phyloP scores from a whole-genome alignment of 2,329 filamentous ascomycete genomes.

The Akanthomyces dipterigenus region DNA sequence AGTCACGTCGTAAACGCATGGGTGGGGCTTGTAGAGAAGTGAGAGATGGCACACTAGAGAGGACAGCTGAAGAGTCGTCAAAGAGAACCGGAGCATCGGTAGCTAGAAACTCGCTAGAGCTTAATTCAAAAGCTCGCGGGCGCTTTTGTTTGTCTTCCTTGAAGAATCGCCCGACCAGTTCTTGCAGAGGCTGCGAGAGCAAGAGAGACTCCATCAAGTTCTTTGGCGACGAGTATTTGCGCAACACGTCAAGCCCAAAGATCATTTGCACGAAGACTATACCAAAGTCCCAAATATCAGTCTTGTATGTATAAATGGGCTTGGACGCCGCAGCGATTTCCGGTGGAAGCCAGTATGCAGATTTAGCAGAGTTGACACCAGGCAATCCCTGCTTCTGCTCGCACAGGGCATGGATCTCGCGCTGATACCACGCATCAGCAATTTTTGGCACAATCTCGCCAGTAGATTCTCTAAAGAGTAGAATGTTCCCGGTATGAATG shows the following conservation, averaged over 20 bases:
- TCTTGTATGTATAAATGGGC: conserved; percentile 64
- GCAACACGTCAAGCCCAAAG: conserved; percentile 71
- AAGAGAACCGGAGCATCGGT: conserved; percentile 55
- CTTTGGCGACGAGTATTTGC: conserved; percentile 72
- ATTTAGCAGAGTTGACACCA: conserved; percentile 56
- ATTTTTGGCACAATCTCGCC: conserved; percentile 69
- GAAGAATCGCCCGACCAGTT: conserved; percentile 79
- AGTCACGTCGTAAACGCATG: conserved; percentile 54
- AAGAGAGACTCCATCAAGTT: conserved; percentile 64
- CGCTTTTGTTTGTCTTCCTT: conserved; percentile 76
- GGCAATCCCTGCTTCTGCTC: conserved; percentile 45
- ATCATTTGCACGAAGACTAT: conserved; percentile 91
- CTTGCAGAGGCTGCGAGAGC: conserved; percentile 68
- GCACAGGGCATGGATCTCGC: conserved; percentile 56
- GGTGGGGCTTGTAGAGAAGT: conserved; percentile 37
- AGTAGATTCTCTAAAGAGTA: conserved; percentile 63
- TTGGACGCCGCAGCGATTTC: conserved; percentile 61
- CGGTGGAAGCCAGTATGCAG: conserved; percentile 76
- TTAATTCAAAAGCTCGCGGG: conserved; percentile 70
- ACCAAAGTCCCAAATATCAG: conserved; percentile 93
- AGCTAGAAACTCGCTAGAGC: conserved; percentile 59
- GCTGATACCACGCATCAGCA: conserved; percentile 65
- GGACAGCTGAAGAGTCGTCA: conserved; percentile 34
- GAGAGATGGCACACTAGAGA: conserved; percentile 36
- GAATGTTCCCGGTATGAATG: conserved; percentile 72